Conservation (phyloP, 1,284 basidiomycete genomes). For the Fomitiporia mediterranea region DNA sequence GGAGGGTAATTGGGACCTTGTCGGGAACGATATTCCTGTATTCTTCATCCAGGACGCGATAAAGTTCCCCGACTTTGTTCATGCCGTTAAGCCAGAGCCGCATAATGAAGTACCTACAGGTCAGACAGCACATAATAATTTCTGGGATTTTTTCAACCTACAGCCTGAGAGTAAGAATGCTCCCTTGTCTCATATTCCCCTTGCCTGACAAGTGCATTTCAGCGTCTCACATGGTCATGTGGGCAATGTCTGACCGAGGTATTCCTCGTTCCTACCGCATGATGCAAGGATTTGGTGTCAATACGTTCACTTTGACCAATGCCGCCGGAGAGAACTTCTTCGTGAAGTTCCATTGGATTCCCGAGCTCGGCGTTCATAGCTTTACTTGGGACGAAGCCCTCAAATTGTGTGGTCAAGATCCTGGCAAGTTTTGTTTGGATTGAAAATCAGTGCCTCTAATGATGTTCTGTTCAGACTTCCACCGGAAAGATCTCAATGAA, state of each 20-base stretch:
- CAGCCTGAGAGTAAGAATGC: slow-evolving; percentile 49
- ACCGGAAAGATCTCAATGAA: slow-evolving; percentile 74
- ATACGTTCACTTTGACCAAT: slow-evolving; percentile 75
- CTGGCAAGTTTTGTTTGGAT: slow-evolving; percentile 38
- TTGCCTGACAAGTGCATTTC: too few species aligned
- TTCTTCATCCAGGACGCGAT: slow-evolving; percentile 86
- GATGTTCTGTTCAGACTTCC: slow-evolving; percentile 51
- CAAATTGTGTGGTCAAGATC: slow-evolving; percentile 77
- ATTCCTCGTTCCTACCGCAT: slow-evolving; percentile 78
- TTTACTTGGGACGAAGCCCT: slow-evolving; percentile 86
- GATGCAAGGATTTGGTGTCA: slow-evolving; percentile 87
- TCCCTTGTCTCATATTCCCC: not conserved
- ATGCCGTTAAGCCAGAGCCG: slow-evolving; percentile 78
- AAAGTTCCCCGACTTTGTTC: slow-evolving; percentile 80
- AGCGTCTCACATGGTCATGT: slow-evolving; percentile 79
- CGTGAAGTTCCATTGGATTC: slow-evolving; percentile 84
- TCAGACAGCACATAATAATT: slow-evolving; percentile 72
- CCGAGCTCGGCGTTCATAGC: slow-evolving; percentile 77
- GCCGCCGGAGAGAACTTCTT: slow-evolving; percentile 61
- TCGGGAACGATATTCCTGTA: slow-evolving; percentile 73
- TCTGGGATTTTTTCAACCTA: slow-evolving; percentile 76
- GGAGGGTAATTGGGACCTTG: slow-evolving; percentile 80
- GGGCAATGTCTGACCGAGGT: slow-evolving; percentile 78
- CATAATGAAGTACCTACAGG: slow-evolving; percentile 66
- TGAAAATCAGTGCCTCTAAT: not conserved